phyloP scores from a whole-genome alignment of 2,329 filamentous ascomycete genomes.

The Colletotrichum kahawae region DNA sequence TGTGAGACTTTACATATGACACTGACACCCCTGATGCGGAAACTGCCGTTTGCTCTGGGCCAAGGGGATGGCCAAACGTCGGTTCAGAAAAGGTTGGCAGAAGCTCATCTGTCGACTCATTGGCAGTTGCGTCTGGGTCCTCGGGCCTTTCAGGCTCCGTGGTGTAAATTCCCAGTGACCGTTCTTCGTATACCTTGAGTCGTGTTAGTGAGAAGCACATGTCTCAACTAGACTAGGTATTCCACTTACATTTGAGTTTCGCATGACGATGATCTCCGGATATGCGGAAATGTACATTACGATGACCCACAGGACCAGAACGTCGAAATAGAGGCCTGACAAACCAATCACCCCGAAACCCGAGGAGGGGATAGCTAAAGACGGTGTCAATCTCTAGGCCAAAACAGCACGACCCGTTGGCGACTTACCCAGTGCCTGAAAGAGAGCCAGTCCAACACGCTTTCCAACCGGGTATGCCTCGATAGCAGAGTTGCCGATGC shows the following conservation, averaged over 20 bases:
- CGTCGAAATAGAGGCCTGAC: slow-evolving; percentile 57
- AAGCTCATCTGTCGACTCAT: slow-evolving; percentile 29
- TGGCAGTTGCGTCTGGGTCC: slow-evolving; percentile 31
- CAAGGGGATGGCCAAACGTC: neutral
- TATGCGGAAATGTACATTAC: slow-evolving; percentile 73
- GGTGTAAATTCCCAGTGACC: slow-evolving; percentile 65
- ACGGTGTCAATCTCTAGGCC: neutral
- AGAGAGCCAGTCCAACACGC: slow-evolving; percentile 67
- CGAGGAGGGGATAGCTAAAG: slow-evolving; percentile 62
- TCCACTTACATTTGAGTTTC: slow-evolving; percentile 52
- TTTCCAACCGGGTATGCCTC: slow-evolving; percentile 55
- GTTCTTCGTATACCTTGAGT: slow-evolving; percentile 71
- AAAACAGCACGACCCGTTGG: neutral
- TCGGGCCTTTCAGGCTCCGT: slow-evolving; percentile 32
- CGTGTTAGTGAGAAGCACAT: neutral
- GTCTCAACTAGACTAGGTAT: neutral
- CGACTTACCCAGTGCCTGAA: slow-evolving; percentile 61
- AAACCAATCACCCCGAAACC: slow-evolving; percentile 71
- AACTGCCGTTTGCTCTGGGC: neutral
- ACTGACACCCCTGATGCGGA: neutral
- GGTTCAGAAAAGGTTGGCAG: neutral
- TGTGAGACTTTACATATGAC: slow-evolving; percentile 39
- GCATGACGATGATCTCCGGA: slow-evolving; percentile 66
- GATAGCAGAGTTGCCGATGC: slow-evolving; percentile 64
- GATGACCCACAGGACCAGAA: slow-evolving; percentile 65